Conservation (phyloP, 148 eudicot genomes). For the Nepenthes gracilis region DNA sequence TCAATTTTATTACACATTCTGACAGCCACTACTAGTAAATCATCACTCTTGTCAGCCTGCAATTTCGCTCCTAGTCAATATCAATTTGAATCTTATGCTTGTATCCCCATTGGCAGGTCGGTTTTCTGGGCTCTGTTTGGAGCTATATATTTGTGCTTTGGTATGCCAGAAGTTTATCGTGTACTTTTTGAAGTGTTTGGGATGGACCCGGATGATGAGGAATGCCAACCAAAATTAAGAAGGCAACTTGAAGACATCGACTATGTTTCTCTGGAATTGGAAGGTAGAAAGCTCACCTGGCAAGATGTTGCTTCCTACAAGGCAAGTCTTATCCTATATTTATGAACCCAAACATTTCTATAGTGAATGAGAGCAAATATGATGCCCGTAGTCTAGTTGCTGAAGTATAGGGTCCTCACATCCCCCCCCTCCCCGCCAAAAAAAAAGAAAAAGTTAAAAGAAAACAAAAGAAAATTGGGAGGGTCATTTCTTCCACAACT, state of each 20-base stretch:
- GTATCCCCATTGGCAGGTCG: constrained; percentile 34
- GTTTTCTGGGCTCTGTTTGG: constrained; percentile 97
- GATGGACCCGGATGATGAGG: constrained; percentile 94
- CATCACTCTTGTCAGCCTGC: too few species aligned
- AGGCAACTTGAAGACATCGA: constrained; percentile 97
- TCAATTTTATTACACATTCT: too few species aligned
- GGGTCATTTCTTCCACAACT: too few species aligned
- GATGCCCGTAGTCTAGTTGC: background rate
- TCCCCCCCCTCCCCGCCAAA: too few species aligned
- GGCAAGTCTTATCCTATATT: constrained; percentile 27
- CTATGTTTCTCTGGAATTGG: constrained; percentile 91
- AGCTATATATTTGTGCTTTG: constrained; percentile 91
- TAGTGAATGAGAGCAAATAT: background rate
- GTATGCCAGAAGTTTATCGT: constrained; percentile 97
- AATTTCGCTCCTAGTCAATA: too few species aligned
- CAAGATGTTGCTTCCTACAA: constrained; percentile 90
- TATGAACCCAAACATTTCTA: too few species aligned
- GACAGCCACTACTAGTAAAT: too few species aligned
- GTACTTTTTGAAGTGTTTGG: constrained; percentile 99
- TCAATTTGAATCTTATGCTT: too few species aligned
- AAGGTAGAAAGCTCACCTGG: constrained; percentile 75
- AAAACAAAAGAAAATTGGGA: too few species aligned
- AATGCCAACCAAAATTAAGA: constrained; percentile 88
- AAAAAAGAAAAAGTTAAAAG: too few species aligned
- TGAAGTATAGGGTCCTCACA: too few species aligned